Conservation (phyloP, 2,329 filamentous ascomycete species). For the Botrytis cinerea region DNA sequence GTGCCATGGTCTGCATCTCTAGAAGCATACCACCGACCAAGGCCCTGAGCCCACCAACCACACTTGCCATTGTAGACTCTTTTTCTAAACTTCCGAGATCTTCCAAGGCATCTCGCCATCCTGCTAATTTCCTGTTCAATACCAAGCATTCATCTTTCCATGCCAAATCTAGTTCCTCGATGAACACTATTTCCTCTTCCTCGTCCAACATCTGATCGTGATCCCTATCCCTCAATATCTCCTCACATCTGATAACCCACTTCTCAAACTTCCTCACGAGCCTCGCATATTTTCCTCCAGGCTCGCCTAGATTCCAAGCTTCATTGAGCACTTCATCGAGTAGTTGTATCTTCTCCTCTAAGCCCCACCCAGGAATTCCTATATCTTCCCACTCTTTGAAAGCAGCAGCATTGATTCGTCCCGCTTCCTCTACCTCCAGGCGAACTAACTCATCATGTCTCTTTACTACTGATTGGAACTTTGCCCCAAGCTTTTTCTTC, state of each 20-base stretch:
- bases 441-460: slow-evolving; percentile 47
- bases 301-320: slow-evolving; percentile 59
- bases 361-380: slow-evolving; percentile 40
- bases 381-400: slow-evolving; percentile 52
- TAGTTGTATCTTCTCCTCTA: slow-evolving; percentile 59
- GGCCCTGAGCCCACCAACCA: slow-evolving; percentile 51
- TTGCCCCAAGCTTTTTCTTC: slow-evolving; percentile 48
- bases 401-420: slow-evolving; percentile 52
- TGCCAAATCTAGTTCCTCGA: slow-evolving; percentile 55
- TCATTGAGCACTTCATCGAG: slow-evolving; percentile 59
- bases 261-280: slow-evolving; percentile 59
- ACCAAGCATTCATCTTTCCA: slow-evolving; percentile 62
- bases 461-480: slow-evolving; percentile 45
- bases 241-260: slow-evolving; percentile 55
- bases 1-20: slow-evolving; percentile 64
- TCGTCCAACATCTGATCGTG: slow-evolving; percentile 34
- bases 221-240: slow-evolving; percentile 50
- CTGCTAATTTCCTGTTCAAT: slow-evolving; percentile 56
- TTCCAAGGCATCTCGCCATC: slow-evolving; percentile 52
- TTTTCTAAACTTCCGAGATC: slow-evolving; percentile 46
- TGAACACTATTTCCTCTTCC: slow-evolving; percentile 48
- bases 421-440: slow-evolving; percentile 50
- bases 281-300: slow-evolving; percentile 57
- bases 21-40: slow-evolving; percentile 60
- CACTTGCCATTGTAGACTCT: slow-evolving; percentile 48